phyloP scores from a whole-genome alignment of 1,139 yeast genomes.

The Sugiyamaella grinbergsii region DNA sequence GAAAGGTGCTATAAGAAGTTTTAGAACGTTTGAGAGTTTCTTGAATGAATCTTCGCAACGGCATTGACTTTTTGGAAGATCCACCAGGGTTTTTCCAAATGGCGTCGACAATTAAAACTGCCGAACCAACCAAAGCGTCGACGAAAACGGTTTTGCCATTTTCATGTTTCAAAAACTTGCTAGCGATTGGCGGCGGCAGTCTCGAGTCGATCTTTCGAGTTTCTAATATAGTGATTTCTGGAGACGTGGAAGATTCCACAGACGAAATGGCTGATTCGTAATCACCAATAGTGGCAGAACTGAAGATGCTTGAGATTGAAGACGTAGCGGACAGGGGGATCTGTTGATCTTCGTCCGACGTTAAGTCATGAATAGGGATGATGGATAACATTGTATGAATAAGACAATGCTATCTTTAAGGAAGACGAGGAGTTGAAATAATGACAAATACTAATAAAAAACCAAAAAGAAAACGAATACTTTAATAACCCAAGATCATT shows the following conservation, averaged over 20 bases:
- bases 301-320: conserved; percentile 13
- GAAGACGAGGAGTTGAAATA: background rate
- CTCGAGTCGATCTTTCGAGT: background rate
- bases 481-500: conserved; percentile 17
- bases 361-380: conserved; percentile 14
- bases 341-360: conserved; percentile 3
- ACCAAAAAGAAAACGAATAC: background rate
- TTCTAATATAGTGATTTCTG: conserved; percentile 13
- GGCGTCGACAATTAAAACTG: conserved; percentile 41
- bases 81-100: conserved; percentile 40
- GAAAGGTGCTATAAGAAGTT: conserved; percentile 64
- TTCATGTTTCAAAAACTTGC: conserved; percentile 18
- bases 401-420: too few species aligned
- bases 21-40: conserved; percentile 71
- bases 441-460: background rate
- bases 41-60: conserved; percentile 52
- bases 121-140: conserved; percentile 42
- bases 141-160: conserved; percentile 33
- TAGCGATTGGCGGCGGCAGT: conserved; percentile 8
- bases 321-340: conserved; percentile 1
- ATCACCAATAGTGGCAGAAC: conserved; percentile 15
- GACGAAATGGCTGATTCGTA: conserved; percentile 10
- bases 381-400: conserved; percentile 5
- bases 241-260: conserved; percentile 12
- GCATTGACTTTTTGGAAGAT: conserved; percentile 32